A percentile compares a stretch with the other conserved stretches of the same genome.
Evolutionary conservation across 139 green algal species (phyloP).

Genomic region (Penium margaritaceum): DNA sequence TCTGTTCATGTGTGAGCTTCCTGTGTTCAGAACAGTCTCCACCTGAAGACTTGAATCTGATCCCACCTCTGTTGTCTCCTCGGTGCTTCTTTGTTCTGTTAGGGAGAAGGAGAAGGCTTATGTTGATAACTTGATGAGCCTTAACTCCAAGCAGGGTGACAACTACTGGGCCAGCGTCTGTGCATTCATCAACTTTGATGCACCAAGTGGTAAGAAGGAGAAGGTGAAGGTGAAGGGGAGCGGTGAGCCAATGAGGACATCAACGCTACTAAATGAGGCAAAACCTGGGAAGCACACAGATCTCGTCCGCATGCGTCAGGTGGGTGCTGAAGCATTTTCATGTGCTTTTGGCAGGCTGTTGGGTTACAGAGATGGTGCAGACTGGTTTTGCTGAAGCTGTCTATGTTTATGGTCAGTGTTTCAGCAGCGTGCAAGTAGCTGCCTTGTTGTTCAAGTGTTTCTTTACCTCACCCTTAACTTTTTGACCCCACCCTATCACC

Average conservation of each 20-base stretch:
- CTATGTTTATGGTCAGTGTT: too few species aligned
- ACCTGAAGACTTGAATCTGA: too few species aligned
- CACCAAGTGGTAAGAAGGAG: neutral
- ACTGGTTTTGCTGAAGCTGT: neutral
- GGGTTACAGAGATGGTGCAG: neutral
- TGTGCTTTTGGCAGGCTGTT: neutral
- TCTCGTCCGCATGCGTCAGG: slow-evolving; percentile 7
- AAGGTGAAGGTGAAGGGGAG: slow-evolving; percentile 3
- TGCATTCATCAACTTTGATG: slow-evolving; percentile 6
- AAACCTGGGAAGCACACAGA: slow-evolving; percentile 1
- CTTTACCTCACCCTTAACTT: neutral
- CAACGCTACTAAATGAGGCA: neutral
- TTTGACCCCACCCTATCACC: neutral
- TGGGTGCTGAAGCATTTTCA: neutral
- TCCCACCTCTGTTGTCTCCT: too few species aligned
- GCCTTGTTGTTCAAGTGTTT: too few species aligned
- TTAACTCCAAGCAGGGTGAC: slow-evolving; percentile 7
- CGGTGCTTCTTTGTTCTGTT: neutral
- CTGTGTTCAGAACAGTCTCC: too few species aligned
- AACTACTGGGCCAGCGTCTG: slow-evolving; percentile 5
- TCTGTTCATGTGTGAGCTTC: too few species aligned
- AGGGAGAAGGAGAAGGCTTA: slow-evolving; percentile 10
- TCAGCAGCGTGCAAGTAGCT: too few species aligned
- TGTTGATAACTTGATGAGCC: neutral
- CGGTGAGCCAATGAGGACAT: neutral